A percentile compares a stretch with the other conserved stretches of the same genome.
These are phyloP conservation scores for Fusarium hainanense DNA, from an alignment of 2,329 filamentous ascomycete genomes.

Conservation along the genomic window DNA sequence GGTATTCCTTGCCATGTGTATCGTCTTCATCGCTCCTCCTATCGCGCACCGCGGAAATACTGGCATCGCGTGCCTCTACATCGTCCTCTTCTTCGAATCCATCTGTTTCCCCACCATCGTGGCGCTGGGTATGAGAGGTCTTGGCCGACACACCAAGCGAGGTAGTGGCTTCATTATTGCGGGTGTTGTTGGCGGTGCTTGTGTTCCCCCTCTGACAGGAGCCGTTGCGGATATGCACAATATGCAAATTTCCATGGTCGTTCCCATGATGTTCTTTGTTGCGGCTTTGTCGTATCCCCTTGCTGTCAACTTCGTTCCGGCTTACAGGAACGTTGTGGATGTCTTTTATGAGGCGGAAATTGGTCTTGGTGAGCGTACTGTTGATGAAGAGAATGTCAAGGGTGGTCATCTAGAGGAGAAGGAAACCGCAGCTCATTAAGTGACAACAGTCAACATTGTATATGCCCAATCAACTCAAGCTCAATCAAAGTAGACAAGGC, in stretches of 20 bases:
- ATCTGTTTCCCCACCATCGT: conserved; percentile 87
- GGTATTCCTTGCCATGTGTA: conserved; percentile 70
- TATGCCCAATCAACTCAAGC: not conserved
- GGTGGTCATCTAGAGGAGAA: conserved; percentile 26
- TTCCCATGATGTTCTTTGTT: conserved; percentile 71
- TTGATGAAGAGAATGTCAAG: conserved; percentile 47
- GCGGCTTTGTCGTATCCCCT: conserved; percentile 67
- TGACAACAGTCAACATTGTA: not conserved
- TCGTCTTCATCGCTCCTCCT: conserved; percentile 69
- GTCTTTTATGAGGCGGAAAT: conserved; percentile 61
- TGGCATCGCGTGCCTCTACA: conserved; percentile 71
- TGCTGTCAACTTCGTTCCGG: conserved; percentile 73
- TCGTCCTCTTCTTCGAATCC: conserved; percentile 81
- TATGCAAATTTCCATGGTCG: conserved; percentile 72
- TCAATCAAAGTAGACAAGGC: not conserved
- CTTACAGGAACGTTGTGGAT: conserved; percentile 72
- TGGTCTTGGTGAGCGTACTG: conserved; percentile 49
- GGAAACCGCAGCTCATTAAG: conserved; percentile 4
- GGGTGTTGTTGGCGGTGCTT: conserved; percentile 78
- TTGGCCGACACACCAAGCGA: conserved; percentile 81
- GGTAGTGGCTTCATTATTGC: conserved; percentile 76
- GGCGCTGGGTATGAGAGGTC: conserved; percentile 78
- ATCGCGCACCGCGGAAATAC: conserved; percentile 59
- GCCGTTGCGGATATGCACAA: conserved; percentile 71
- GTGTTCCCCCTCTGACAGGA: conserved; percentile 78